Evolutionary conservation across 352 stramenopile species (phyloP).

Genomic region (Peronospora farinosa): DNA sequence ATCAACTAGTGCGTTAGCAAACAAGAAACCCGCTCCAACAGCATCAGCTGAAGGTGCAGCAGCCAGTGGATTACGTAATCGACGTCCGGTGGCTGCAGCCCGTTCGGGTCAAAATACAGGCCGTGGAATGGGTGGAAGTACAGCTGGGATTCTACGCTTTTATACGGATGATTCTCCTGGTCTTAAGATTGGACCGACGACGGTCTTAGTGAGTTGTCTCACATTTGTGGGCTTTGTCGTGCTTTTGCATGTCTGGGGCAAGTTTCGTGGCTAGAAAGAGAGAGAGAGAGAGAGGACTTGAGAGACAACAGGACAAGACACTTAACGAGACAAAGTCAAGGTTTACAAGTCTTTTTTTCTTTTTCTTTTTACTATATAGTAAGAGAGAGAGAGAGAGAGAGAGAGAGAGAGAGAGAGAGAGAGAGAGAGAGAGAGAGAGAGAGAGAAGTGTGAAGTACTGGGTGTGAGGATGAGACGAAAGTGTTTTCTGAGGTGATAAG

Average conservation of each 20-base stretch:
- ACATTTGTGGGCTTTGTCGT: constrained; percentile 95
- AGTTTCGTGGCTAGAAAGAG: constrained; percentile 85
- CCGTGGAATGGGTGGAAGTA: constrained; percentile 77
- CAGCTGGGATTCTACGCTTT: constrained; percentile 93
- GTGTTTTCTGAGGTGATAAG: too few relatives aligned
- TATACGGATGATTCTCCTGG: constrained; percentile 96
- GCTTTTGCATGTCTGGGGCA: constrained; percentile 95
- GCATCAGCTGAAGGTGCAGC: constrained; percentile 52
- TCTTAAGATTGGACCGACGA: constrained; percentile 93
- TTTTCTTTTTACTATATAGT: too few relatives aligned
- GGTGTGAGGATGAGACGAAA: neutral
- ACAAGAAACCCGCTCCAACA: constrained; percentile 67
- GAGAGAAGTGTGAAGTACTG: constrained; percentile 1
- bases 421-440: too few relatives aligned
- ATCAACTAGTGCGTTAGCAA: constrained; percentile 33
- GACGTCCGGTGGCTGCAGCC: constrained; percentile 43
- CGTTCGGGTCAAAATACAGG: constrained; percentile 58
- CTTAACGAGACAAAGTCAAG: too few relatives aligned
- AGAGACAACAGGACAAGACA: constrained; percentile 1
- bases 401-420: too few relatives aligned
- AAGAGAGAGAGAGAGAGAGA: too few relatives aligned
- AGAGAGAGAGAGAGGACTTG: constrained; percentile 27
- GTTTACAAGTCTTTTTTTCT: too few relatives aligned
- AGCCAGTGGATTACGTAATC: constrained; percentile 69
- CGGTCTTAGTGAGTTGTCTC: constrained; percentile 92